Conservation (phyloP, 805 yeast genomes). For the Myxozyma neotropica region DNA sequence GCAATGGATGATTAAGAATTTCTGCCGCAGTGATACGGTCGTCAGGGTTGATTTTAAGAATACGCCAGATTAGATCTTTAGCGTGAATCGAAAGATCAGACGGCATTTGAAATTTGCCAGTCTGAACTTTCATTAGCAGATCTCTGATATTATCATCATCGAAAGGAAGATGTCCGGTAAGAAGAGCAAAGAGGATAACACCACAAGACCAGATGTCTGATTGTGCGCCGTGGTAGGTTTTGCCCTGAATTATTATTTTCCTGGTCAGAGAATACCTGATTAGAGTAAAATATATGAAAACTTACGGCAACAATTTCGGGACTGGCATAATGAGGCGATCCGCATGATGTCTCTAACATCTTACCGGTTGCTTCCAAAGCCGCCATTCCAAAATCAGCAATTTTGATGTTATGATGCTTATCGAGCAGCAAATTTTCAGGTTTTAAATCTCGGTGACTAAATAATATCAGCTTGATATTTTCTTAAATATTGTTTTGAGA, state of each 20-base stretch:
- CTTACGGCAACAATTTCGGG: slow-evolving; percentile 85
- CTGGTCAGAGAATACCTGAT: no score
- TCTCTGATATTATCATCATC: slow-evolving; percentile 94
- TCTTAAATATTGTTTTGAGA: not conserved
- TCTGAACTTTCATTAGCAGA: slow-evolving; percentile 84
- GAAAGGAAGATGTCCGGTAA: slow-evolving; percentile 94
- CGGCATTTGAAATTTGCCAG: slow-evolving; percentile 85
- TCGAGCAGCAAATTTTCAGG: slow-evolving; percentile 79
- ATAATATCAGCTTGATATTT: not conserved
- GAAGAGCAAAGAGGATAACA: slow-evolving; percentile 85
- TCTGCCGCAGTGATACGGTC: slow-evolving; percentile 77
- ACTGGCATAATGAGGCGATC: slow-evolving; percentile 97
- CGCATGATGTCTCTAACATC: slow-evolving; percentile 90
- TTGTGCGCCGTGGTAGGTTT: slow-evolving; percentile 93
- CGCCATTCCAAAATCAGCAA: slow-evolving; percentile 99
- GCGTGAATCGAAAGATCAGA: slow-evolving; percentile 79
- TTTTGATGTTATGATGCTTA: slow-evolving; percentile 82
- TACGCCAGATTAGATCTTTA: slow-evolving; percentile 74
- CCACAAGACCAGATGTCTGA: slow-evolving; percentile 96
- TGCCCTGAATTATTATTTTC: slow-evolving; percentile 52
- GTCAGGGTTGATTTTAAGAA: slow-evolving; percentile 81
- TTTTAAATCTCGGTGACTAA: slow-evolving; percentile 68
- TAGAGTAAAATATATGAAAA: not conserved
- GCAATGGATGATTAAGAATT: slow-evolving; percentile 77
- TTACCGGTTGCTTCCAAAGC: slow-evolving; percentile 85